Conservation (phyloP, 2,329 filamentous ascomycete genomes). For the Colletotrichum spinosum region DNA sequence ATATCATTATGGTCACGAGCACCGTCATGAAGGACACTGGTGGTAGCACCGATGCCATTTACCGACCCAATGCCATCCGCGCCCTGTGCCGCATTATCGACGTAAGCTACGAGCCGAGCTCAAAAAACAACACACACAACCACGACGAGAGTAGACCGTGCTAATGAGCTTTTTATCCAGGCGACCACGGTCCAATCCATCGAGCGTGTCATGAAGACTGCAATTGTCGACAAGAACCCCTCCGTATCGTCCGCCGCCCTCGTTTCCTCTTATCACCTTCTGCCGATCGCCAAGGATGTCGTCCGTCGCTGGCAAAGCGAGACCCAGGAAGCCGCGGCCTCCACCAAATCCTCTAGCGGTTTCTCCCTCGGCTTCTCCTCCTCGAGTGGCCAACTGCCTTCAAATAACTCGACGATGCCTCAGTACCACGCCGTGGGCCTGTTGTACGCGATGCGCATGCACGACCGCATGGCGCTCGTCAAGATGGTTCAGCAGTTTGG, state of each 20-base stretch:
- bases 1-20: constrained; percentile 99
- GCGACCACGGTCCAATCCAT: constrained; percentile 97
- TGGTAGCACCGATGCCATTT: constrained; percentile 92
- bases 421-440: constrained; percentile 99
- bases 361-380: constrained; percentile 94
- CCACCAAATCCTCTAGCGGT: constrained; percentile 86
- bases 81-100: constrained; percentile 97
- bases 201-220: constrained; percentile 98
- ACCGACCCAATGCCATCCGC: constrained; percentile 94
- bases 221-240: constrained; percentile 98
- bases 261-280: constrained; percentile 96
- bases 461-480: constrained; percentile 97
- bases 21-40: constrained; percentile 99
- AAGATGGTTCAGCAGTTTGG: constrained; percentile 99
- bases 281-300: constrained; percentile 94
- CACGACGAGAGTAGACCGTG: constrained; percentile 6
- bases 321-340: constrained; percentile 94
- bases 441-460: constrained; percentile 96
- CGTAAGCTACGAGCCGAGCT: constrained; percentile 62
- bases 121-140: neutral
- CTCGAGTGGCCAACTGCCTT: constrained; percentile 77
- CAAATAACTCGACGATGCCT: constrained; percentile 96
- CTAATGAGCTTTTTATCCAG: constrained; percentile 54
- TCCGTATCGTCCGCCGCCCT: constrained; percentile 96
- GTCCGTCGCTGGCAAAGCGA: constrained; percentile 98